phyloP scores from a whole-genome alignment of 768 basidiomycete genomes.

The Pholiota microspora region DNA sequence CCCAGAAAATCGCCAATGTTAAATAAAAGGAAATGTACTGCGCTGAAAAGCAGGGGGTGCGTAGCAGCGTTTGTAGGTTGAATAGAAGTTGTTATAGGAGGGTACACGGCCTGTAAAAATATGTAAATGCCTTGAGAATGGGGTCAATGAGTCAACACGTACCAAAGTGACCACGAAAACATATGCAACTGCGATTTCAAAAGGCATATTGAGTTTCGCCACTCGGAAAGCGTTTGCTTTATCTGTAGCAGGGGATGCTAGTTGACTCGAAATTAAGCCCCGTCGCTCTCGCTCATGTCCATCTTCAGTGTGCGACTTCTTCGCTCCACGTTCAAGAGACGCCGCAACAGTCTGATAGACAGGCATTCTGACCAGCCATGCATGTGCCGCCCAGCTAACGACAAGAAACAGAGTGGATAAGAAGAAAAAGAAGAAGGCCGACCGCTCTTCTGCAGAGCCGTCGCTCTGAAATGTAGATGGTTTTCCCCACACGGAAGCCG shows the following conservation, averaged over 20 bases:
- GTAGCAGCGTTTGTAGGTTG: constrained; percentile 58
- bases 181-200: constrained; percentile 72
- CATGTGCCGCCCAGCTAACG: constrained; percentile 49
- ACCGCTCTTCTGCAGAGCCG: constrained; percentile 58
- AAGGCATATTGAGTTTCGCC: constrained; percentile 62
- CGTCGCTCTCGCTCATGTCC: constrained; percentile 31
- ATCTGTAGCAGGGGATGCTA: constrained; percentile 26
- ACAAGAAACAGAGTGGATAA: constrained; percentile 67
- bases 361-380: constrained; percentile 56
- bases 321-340: constrained; percentile 38
- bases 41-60: constrained; percentile 82
- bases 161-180: constrained; percentile 83
- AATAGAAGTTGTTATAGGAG: constrained; percentile 81
- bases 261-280: constrained; percentile 33
- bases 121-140: neutral
- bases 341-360: constrained; percentile 55
- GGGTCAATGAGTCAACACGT: constrained; percentile 24
- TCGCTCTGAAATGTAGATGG: constrained; percentile 30
- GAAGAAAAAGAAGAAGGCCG: constrained; percentile 73
- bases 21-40: constrained; percentile 75
- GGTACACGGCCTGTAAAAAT: constrained; percentile 77
- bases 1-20: constrained; percentile 73
- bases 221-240: constrained; percentile 48
- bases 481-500: constrained; percentile 51
- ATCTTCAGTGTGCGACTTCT: constrained; percentile 18